These are phyloP conservation scores for Beauveria sp. DNA, from an alignment of 2,329 filamentous ascomycete species.

Conservation along the genomic window DNA sequence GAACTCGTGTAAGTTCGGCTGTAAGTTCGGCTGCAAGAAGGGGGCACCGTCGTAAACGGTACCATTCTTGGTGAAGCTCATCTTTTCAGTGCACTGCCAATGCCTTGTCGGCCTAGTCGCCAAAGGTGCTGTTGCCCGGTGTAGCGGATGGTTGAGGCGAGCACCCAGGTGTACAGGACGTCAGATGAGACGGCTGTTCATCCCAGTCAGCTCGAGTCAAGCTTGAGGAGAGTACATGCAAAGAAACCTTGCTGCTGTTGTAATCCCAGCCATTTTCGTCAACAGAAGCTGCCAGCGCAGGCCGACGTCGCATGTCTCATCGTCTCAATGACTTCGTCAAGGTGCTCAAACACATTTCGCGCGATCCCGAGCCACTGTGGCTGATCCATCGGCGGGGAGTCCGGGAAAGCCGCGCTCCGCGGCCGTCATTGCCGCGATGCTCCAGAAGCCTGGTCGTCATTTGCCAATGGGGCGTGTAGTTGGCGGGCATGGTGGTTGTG, in stretches of 20 bases:
- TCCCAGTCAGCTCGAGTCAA: no score
- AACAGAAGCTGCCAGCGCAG: conserved; percentile 72
- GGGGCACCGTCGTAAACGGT: no score
- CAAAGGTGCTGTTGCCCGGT: no score
- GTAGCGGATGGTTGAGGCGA: no score
- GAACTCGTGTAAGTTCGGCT: no score
- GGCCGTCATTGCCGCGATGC: conserved; percentile 62
- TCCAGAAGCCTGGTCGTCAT: conserved; percentile 72
- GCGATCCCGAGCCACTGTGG: conserved; percentile 66
- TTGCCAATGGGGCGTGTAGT: conserved; percentile 47
- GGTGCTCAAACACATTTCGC: conserved; percentile 54
- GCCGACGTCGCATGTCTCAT: conserved; percentile 55
- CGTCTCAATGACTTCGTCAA: conserved; percentile 21
- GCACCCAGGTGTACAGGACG: no score
- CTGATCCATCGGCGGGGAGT: conserved; percentile 39
- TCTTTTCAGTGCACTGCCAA: no score
- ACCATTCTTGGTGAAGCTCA: no score
- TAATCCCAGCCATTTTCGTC: conserved; percentile 59
- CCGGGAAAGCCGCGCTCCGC: conserved; percentile 64
- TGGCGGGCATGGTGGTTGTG: conserved; percentile 49
- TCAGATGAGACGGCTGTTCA: no score
- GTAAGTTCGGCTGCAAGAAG: no score
- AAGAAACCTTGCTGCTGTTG: conserved; percentile 35
- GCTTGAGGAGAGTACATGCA: no score
- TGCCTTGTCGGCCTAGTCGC: no score